These are phyloP conservation scores for Claviceps sp. DNA, from an alignment of 2,329 filamentous ascomycete species.

Conservation along the genomic window DNA sequence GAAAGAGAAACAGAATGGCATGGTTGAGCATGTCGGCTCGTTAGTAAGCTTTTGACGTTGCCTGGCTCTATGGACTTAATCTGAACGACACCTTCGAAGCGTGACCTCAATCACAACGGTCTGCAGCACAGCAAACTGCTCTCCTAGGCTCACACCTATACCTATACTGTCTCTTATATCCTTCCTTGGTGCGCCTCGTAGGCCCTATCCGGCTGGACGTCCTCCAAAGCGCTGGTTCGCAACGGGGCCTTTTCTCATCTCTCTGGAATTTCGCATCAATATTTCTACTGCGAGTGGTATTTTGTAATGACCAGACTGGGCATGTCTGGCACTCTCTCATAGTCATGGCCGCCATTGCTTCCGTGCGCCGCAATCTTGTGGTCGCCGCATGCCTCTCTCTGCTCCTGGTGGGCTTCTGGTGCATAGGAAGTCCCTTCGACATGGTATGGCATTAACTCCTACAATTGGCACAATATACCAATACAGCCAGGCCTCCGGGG, in stretches of 20 bases:
- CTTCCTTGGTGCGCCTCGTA: background rate
- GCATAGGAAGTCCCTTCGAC: background rate
- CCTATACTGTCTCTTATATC: background rate
- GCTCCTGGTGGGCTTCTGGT: background rate
- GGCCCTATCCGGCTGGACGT: background rate
- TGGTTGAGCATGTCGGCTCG: background rate
- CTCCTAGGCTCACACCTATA: background rate
- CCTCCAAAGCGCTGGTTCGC: background rate
- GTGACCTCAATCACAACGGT: background rate
- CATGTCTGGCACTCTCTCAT: background rate
- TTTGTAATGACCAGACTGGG: background rate
- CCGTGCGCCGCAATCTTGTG: constrained; percentile 1
- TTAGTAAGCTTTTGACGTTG: background rate
- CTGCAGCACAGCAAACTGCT: background rate
- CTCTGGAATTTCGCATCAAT: background rate
- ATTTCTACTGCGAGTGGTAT: background rate
- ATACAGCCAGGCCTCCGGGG: background rate
- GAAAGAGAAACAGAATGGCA: background rate
- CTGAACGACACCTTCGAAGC: background rate
- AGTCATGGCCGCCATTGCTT: background rate
- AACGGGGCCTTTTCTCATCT: background rate
- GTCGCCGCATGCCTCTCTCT: constrained; percentile 1
- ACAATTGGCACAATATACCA: background rate
- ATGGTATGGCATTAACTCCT: background rate
- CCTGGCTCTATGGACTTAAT: background rate